These are phyloP conservation scores for Daldinia bambusicola DNA, from an alignment of 495 filamentous ascomycete genomes.

Conservation along the genomic window DNA sequence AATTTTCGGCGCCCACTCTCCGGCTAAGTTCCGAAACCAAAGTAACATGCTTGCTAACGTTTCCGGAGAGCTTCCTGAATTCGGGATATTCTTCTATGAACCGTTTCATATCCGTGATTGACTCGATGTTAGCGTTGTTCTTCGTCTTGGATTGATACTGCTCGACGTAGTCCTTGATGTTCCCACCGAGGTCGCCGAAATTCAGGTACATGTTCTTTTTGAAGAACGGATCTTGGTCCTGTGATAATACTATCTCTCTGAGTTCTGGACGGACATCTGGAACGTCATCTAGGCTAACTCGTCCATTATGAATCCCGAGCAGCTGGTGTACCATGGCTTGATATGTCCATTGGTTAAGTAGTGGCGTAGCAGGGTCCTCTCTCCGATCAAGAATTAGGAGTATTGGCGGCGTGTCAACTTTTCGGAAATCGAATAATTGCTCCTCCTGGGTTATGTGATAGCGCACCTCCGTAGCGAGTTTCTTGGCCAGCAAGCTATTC, in stretches of 20 bases:
- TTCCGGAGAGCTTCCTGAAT: slow-evolving; percentile 94
- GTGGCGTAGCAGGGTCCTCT: slow-evolving; percentile 95
- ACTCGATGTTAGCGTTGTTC: slow-evolving; percentile 92
- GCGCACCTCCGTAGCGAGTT: slow-evolving; percentile 88
- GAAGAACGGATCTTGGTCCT: slow-evolving; percentile 98
- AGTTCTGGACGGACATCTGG: slow-evolving; percentile 91
- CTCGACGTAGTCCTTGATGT: slow-evolving; percentile 98
- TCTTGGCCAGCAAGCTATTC: slow-evolving; percentile 89
- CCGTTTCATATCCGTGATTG: slow-evolving; percentile 97
- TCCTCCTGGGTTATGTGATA: slow-evolving; percentile 96
- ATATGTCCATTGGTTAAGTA: slow-evolving; percentile 98
- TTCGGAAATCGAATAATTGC: slow-evolving; percentile 95
- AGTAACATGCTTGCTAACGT: slow-evolving; percentile 98
- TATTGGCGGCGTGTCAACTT: slow-evolving; percentile 93
- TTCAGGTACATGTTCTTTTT: slow-evolving; percentile 99
- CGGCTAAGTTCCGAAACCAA: slow-evolving; percentile 92
- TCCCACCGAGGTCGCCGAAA: slow-evolving; percentile 95
- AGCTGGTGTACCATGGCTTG: slow-evolving; percentile 99
- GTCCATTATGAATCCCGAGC: slow-evolving; percentile 90
- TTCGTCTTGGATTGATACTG: slow-evolving; percentile 97
- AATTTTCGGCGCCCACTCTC: slow-evolving; percentile 80
- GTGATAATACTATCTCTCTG: slow-evolving; percentile 93
- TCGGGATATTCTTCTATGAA: slow-evolving; percentile 99
- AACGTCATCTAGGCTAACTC: slow-evolving; percentile 85
- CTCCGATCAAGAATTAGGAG: slow-evolving; percentile 89